phyloP scores from a whole-genome alignment of 345 rosid species.

The Citrus reticulata region DNA sequence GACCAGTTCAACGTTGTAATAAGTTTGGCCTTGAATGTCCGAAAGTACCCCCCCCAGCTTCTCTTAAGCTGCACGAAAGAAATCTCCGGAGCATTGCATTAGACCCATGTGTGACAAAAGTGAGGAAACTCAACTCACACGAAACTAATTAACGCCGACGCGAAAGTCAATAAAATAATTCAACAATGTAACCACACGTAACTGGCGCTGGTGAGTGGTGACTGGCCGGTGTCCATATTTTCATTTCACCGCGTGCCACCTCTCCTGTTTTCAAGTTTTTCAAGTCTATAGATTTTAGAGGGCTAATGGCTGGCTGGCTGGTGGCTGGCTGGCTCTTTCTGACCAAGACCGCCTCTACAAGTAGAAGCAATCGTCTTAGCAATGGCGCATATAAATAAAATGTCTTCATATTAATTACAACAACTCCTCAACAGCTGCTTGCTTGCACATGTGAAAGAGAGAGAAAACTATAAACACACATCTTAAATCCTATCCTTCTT shows the following conservation, averaged over 20 bases:
- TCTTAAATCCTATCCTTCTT: no score
- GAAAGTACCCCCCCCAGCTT: no score
- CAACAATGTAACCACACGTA: neutral
- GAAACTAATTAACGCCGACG: neutral
- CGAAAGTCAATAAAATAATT: neutral
- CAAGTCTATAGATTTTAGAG: no score
- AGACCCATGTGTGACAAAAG: no score
- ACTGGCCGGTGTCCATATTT: neutral
- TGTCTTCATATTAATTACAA: neutral
- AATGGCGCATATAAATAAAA: neutral
- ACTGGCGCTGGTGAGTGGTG: no score
- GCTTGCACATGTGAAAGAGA: neutral
- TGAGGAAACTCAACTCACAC: neutral
- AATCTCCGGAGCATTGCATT: neutral
- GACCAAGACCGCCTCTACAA: neutral
- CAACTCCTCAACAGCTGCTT: no score
- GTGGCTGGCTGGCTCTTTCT: neutral
- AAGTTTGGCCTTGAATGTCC: no score
- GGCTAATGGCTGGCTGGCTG: no score
- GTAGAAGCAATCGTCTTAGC: no score
- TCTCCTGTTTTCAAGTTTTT: no score
- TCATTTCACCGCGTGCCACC: neutral
- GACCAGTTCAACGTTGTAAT: neutral
- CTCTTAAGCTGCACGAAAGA: neutral
- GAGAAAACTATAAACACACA: neutral